Base-by-base conservation (phyloP, 176 grass and related monocot species). In the Musa troglodytarum region DNA sequence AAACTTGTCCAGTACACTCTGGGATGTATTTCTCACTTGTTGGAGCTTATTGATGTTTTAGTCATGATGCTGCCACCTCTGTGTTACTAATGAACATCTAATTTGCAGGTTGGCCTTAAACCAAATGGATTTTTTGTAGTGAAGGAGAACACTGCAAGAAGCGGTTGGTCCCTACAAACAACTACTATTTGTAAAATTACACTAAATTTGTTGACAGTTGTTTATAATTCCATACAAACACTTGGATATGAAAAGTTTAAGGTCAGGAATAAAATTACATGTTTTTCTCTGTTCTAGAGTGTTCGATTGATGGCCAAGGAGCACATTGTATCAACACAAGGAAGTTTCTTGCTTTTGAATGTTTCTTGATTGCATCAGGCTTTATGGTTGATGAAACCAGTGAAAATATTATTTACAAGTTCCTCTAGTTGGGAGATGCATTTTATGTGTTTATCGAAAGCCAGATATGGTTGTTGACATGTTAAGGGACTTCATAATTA, bases 71-170 rank as follows among this genome's bases (percentile, higher is more conserved):
- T 88, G 62, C 50, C 34, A 43, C 34, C 34, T 84, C 69, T 71
- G 50, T 55, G 49, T 70, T 80, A 71, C 11, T 65, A 2, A 68
- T 72, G 1, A 5, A 71, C 0, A 16, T 50, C 72, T 74, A 21
- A 17, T 26, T 25, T 89, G 53, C 79, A 99, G 95, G 87, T 77
- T 81, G 91, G 95, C n/a, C 88, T 99, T 52, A 99, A 99, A 92
- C 69, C 85, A 53, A 88, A 99, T 72, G 95, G 90, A 4, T 94
- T 99, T 76, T 99, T 99, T 68, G 82, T 99, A 68, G 78, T 99
- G 49, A 99, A 99, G 82, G 95, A 99, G 85, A 99, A 99, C 74
- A 81, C 87, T 71, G 86, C 95, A 59, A 87, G 79, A 92, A 82
- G 65, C 1, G 95, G 95, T 94, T 69, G 79, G 88, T 80, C 57